Evolutionary conservation across 805 yeast species (phyloP).

Genomic region (fission yeast (Schizosaccharomyces pombe)): ASM294v3 CU329670.1:4909501-4910000

Average conservation of each 20-base stretch:
- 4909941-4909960: slow-evolving; percentile 46
- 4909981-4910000: slow-evolving; percentile 48
- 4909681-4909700: slow-evolving; percentile 64
- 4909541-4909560: slow-evolving; percentile 83
- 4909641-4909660: slow-evolving; percentile 70
- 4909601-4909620: slow-evolving; percentile 72
- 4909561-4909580: slow-evolving; percentile 75
- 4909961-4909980: slow-evolving; percentile 42
- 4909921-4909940: slow-evolving; percentile 80
- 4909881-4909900: slow-evolving; percentile 33
- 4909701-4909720: slow-evolving; percentile 66
- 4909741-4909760: slow-evolving; percentile 55
- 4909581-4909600: slow-evolving; percentile 74
- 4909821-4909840: slow-evolving; percentile 50
- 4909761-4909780: slow-evolving; percentile 65
- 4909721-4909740: slow-evolving; percentile 41
- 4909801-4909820: slow-evolving; percentile 83
- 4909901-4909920: slow-evolving; percentile 70
- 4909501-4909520: slow-evolving; percentile 2
- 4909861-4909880: slow-evolving; percentile 35
- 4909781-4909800: slow-evolving; percentile 68
- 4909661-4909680: slow-evolving; percentile 75
- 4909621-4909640: slow-evolving; percentile 61
- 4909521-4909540: slow-evolving; percentile 65
- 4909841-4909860: slow-evolving; percentile 23